Percentiles rank a stretch among this genome's conserved stretches.
These are phyloP conservation scores for Tieghemiomyces parasiticus DNA, from an alignment of 192 early-diverging fungal species.

Conservation along the genomic window DNA sequence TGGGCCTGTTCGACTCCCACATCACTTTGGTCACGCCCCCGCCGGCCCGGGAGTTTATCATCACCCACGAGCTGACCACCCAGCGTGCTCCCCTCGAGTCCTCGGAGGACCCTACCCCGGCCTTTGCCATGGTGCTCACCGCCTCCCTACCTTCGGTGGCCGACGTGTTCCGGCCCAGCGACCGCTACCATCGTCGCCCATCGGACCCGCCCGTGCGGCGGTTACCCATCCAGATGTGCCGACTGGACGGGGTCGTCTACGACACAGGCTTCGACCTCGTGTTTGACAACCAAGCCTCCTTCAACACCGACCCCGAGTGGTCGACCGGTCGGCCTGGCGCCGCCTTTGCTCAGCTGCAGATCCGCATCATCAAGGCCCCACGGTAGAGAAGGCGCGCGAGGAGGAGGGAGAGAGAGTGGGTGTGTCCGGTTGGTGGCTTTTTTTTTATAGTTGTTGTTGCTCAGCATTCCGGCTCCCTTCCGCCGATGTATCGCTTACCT, in stretches of 20 bases:
- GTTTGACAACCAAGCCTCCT: neutral
- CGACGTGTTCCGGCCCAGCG: neutral
- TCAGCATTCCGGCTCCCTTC: too few species aligned
- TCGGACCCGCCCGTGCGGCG: neutral
- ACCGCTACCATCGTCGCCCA: too few species aligned
- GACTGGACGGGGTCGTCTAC: conserved; percentile 3
- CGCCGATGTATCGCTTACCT: too few species aligned
- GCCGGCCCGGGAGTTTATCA: neutral
- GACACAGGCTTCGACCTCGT: conserved; percentile 7
- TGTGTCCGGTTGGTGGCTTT: too few species aligned
- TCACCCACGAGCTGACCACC: neutral
- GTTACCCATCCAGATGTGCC: conserved; percentile 4
- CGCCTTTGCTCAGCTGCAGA: neutral
- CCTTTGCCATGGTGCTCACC: neutral
- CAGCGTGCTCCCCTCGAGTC: neutral
- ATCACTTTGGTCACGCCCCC: neutral
- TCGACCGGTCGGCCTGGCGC: too few species aligned
- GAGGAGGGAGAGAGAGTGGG: too few species aligned
- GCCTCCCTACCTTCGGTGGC: neutral
- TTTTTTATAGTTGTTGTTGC: too few species aligned
- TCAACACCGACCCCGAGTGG: neutral
- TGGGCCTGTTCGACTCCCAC: neutral
- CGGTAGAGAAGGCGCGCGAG: too few species aligned
- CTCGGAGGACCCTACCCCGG: neutral
- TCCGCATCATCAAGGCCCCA: neutral